Evolutionary conservation across 108 stramenopile genomes (phyloP), one percentile per base, ranked within the genome.

Genomic region (Skeletonema grethae): DNA sequence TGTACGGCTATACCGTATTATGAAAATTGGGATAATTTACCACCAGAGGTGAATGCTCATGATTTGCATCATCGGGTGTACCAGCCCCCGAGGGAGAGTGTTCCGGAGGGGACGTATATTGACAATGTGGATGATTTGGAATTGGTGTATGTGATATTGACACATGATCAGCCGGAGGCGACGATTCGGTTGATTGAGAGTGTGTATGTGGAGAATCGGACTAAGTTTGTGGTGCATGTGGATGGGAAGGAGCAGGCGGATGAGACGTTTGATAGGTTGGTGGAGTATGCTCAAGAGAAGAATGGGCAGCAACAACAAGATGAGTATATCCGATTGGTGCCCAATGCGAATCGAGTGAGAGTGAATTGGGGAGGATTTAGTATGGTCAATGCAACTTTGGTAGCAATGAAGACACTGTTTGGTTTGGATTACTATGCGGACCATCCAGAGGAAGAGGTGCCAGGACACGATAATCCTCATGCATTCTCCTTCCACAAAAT

Each of bases 361-460:
- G 94, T 97, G 69, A 93, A 91, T 73, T 98, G 97, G 97, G 97
- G 97, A 38, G 96, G 95, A 2, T 98, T 91, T 73, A 84, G 82
- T 62, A 94, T 98, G 87, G 96, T 97, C 50, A 90, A 98, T 75
- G 96, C 95, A 32, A 97, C 96, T 12, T 75, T 98, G 58, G 90
- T 96, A 62, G 87, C 84, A 3, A 63, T 91, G 46, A 53, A 60
- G 34, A 76, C 80, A 20, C 82, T 76, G 59, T 79, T 90, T 69
- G 84, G 75, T 15, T 60, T 82, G 72, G 76, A 73, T 79, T 90
- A 62, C 66, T 90, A 57, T 61, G 61, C 39, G 4, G 41, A 86
- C 4, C 84, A 87, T 69, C 76, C 88, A 4, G 62, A 86, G 28
- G 83, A 71, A 7, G 31, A 85, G 31, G 62, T 32, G 9, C 25